Evolutionary conservation across 192 early-diverging fungal genomes (phyloP), one percentile per base, ranked within the genome.

Genomic region (Jimgerdemannia lactiflua): DNA sequence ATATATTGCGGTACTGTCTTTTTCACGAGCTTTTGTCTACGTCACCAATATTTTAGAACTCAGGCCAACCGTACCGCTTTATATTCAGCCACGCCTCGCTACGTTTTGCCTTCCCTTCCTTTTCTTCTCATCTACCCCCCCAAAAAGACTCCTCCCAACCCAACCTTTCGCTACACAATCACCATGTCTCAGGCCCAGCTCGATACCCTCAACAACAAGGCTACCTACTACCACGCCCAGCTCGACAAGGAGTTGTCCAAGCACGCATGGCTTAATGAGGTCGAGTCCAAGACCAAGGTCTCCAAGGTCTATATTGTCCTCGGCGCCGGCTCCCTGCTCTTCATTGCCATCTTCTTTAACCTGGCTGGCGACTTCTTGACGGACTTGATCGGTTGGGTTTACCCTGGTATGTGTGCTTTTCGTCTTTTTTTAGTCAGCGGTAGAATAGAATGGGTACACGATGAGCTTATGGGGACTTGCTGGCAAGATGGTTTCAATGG

Each of bases 291-390:
- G 70, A 94, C 92, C 14, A 88, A 91, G n/a, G 87, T 99, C 67
- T 92, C 94, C 77, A 99, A 99, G 82, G 93, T 92, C n/a, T 96
- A 96, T 81, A 72, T 93, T 39, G 90, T 87, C 39, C 69, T 83
- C n/a, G 96, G 93, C 10, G 75, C 86, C 40, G 90, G 82, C 40
- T 79, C 79, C 14, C 75, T 96, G 44, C 64, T 90, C 63, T 77
- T 91, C 70, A 67, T 94, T 18, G 89, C 97, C 77, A 92, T 97
- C 76, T 94, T 98, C 80, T 93, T 99, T 82, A 97, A 99, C 83
- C 80, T 98, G 70, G 91, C 86, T 17, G 90, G 91, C 64, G 82
- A 87, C 49, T 86, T 98, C 59, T 81, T 98, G 54, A 93, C 93
- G 70, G 94, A 95, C 83, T 78, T 94, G 74, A 79, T 95, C 19